A percentile compares a stretch with the other conserved stretches of the same genome.
phyloP scores from a whole-genome alignment of 75 land plant genomes.

The Pinus taeda region DNA sequence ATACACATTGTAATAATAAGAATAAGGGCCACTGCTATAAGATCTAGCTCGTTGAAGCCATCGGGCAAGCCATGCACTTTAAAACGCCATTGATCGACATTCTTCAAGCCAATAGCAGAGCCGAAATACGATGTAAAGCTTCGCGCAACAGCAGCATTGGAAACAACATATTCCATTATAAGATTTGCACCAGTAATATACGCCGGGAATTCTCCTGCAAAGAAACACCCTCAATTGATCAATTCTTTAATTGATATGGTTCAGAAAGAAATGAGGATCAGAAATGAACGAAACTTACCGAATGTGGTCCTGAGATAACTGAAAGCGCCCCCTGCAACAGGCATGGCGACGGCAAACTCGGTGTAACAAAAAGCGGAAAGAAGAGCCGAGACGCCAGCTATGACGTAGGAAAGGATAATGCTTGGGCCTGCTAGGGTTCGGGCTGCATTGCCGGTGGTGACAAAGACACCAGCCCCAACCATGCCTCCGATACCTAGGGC shows the following conservation, averaged over 20 bases:
- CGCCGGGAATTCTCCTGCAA: slow-evolving; percentile 84
- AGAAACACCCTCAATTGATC: background rate
- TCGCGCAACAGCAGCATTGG: slow-evolving; percentile 87
- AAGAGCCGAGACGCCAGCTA: slow-evolving; percentile 87
- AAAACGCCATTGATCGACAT: slow-evolving; percentile 52
- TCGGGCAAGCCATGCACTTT: slow-evolving; percentile 43
- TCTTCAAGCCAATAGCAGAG: slow-evolving; percentile 43
- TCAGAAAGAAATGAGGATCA: background rate
- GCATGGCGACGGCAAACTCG: slow-evolving; percentile 95
- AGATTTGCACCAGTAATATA: slow-evolving; percentile 86
- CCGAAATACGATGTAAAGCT: slow-evolving; percentile 73
- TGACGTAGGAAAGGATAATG: slow-evolving; percentile 71
- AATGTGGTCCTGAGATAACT: slow-evolving; percentile 86
- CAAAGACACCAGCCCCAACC: slow-evolving; percentile 97
- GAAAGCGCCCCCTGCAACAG: slow-evolving; percentile 97
- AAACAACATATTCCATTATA: slow-evolving; percentile 86
- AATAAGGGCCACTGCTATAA: slow-evolving; percentile 32
- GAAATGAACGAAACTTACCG: slow-evolving; percentile 27
- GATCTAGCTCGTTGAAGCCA: slow-evolving; percentile 69
- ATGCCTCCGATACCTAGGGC: slow-evolving; percentile 85
- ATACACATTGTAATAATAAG: slow-evolving; percentile 61
- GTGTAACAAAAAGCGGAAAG: slow-evolving; percentile 98
- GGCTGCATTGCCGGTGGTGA: slow-evolving; percentile 76
- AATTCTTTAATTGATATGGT: background rate
- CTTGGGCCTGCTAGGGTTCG: slow-evolving; percentile 73